A percentile compares a stretch with the other conserved stretches of the same genome.
phyloP scores from a whole-genome alignment of 2,329 filamentous ascomycete species.

The Aspergillus cejpii region DNA sequence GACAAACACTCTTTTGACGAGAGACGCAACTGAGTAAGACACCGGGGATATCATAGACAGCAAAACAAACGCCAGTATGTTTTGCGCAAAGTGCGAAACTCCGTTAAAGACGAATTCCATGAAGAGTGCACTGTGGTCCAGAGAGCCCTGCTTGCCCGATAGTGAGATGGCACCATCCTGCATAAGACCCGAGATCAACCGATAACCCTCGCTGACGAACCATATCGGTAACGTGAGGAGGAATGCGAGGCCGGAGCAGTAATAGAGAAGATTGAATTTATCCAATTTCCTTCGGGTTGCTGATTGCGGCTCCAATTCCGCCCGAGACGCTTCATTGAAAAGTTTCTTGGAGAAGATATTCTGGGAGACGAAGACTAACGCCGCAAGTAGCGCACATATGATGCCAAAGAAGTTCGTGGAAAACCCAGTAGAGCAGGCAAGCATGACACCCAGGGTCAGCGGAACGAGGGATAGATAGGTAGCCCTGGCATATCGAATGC shows the following conservation, averaged over 20 bases:
- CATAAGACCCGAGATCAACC: constrained; percentile 68
- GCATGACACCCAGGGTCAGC: constrained; percentile 85
- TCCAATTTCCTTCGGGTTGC: constrained; percentile 70
- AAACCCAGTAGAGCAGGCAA: constrained; percentile 90
- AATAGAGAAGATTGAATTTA: constrained; percentile 93
- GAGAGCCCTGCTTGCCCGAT: constrained; percentile 66
- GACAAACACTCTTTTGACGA: constrained; percentile 96
- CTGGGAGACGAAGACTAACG: constrained; percentile 91
- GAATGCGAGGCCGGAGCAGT: constrained; percentile 92
- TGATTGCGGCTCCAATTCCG: constrained; percentile 64
- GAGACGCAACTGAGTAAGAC: constrained; percentile 89
- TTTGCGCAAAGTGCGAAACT: constrained; percentile 91
- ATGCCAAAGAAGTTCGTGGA: constrained; percentile 87
- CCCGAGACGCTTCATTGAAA: constrained; percentile 86
- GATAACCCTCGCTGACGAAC: constrained; percentile 83
- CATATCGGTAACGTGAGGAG: constrained; percentile 82
- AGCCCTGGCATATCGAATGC: constrained; percentile 76
- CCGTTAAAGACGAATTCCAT: constrained; percentile 97
- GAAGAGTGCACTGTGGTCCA: constrained; percentile 54
- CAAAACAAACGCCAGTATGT: constrained; percentile 87
- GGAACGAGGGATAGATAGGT: constrained; percentile 90
- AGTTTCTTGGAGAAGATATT: constrained; percentile 98
- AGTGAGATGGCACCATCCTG: constrained; percentile 73
- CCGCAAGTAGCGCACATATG: constrained; percentile 78
- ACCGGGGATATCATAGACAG: constrained; percentile 92